phyloP scores from a whole-genome alignment of 2,329 filamentous ascomycete genomes.

The Chaetomium sp. region DNA sequence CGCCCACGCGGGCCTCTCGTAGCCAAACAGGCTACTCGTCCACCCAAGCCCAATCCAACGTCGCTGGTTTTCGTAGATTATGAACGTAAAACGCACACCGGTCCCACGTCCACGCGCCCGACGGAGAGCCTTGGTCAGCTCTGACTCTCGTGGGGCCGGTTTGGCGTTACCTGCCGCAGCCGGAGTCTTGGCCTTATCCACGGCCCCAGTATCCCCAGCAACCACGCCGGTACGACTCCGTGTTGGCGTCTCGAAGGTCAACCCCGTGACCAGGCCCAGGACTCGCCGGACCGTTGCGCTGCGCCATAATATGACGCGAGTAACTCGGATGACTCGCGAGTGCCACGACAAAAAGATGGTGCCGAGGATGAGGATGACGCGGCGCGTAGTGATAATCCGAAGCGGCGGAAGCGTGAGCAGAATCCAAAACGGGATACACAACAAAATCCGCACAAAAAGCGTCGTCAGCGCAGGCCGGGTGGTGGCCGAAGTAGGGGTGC shows the following conservation, averaged over 20 bases:
- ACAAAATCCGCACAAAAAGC: conserved; percentile 79
- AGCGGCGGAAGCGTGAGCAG: conserved; percentile 74
- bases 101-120: conserved; percentile 50
- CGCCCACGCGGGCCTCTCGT: conserved; percentile 87
- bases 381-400: conserved; percentile 76
- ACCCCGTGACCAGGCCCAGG: conserved; percentile 69
- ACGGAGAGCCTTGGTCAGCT: conserved; percentile 41
- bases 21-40: conserved; percentile 85
- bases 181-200: conserved; percentile 21
- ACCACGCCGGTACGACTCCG: conserved; percentile 31
- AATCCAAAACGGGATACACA: conserved; percentile 86
- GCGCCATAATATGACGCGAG: conserved; percentile 83
- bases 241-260: conserved; percentile 58
- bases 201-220: conserved; percentile 26
- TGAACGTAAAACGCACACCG: conserved; percentile 92
- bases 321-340: conserved; percentile 76
- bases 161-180: conserved; percentile 16
- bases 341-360: conserved; percentile 89
- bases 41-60: conserved; percentile 93
- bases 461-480: conserved; percentile 84
- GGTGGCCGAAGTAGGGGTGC: conserved; percentile 83
- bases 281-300: conserved; percentile 67
- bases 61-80: conserved; percentile 92
- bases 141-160: conserved; percentile 34
- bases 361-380: conserved; percentile 77